phyloP scores from a whole-genome alignment of 495 filamentous ascomycete species.

The Podospora didyma region DNA sequence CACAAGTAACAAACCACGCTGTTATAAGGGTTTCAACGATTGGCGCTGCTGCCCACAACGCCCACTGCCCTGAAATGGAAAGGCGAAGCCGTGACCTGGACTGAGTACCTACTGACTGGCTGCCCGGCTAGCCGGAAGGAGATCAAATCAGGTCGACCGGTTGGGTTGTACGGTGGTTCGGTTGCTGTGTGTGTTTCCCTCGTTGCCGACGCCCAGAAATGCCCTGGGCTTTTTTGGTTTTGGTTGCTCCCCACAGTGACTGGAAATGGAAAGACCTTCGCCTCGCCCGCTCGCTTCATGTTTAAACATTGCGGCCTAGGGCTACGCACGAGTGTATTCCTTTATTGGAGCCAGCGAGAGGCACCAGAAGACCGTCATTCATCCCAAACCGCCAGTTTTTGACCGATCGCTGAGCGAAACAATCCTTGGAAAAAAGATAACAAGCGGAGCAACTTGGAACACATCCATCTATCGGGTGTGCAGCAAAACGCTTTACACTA shows the following conservation, averaged over 20 bases:
- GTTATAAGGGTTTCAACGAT: not conserved
- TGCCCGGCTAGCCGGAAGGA: not conserved
- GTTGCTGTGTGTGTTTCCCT: not conserved
- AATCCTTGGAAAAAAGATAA: not conserved
- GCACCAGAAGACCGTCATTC: not conserved
- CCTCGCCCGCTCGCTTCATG: not conserved
- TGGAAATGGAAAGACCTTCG: not conserved
- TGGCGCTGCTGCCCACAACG: not conserved
- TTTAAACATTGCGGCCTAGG: not conserved
- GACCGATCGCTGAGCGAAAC: conserved; percentile 8
- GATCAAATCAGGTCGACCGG: not conserved
- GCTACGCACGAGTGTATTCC: not conserved
- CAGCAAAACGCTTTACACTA: conserved; percentile 3
- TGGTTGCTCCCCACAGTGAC: too few relatives aligned
- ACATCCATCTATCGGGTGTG: not conserved
- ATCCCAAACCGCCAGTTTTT: not conserved
- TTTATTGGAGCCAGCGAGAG: conserved; percentile 8
- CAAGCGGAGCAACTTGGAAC: not conserved
- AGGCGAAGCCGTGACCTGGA: not conserved
- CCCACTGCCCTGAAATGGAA: not conserved
- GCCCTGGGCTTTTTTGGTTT: not conserved
- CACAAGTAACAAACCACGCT: conserved; percentile 8
- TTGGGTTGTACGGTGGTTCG: not conserved
- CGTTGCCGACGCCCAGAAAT: not conserved
- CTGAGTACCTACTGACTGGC: too few relatives aligned